Conservation (phyloP, 2,329 filamentous ascomycete species). For the Dothistroma septosporum region DNA sequence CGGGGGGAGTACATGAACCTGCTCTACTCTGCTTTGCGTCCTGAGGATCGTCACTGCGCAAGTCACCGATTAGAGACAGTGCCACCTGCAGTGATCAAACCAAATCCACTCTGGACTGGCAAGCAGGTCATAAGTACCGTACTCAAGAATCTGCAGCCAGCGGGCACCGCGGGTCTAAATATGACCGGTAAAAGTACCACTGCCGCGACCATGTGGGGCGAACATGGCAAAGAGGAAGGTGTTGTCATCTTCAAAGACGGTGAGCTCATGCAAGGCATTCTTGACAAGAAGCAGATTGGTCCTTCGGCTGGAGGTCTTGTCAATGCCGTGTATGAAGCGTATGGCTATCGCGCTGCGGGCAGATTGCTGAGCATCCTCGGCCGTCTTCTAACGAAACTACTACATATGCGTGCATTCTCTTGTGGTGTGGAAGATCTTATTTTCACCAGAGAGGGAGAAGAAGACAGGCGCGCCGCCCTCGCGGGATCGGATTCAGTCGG, state of each 20-base stretch:
- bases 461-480: slow-evolving; percentile 63
- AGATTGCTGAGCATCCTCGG: slow-evolving; percentile 86
- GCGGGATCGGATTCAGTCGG: slow-evolving; percentile 65
- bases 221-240: slow-evolving; percentile 58
- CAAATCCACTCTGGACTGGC: slow-evolving; percentile 80
- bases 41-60: slow-evolving; percentile 83
- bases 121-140: slow-evolving; percentile 95
- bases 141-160: slow-evolving; percentile 82
- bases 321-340: slow-evolving; percentile 88
- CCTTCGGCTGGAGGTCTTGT: slow-evolving; percentile 81
- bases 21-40: slow-evolving; percentile 83
- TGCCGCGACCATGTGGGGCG: slow-evolving; percentile 73
- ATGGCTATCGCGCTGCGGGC: slow-evolving; percentile 81
- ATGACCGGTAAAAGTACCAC: slow-evolving; percentile 77
- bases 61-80: slow-evolving; percentile 77
- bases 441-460: slow-evolving; percentile 75
- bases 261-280: slow-evolving; percentile 81
- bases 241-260: slow-evolving; percentile 79
- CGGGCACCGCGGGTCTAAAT: slow-evolving; percentile 69
- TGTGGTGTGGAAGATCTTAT: slow-evolving; percentile 96
- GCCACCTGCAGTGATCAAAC: slow-evolving; percentile 76
- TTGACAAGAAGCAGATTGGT: slow-evolving; percentile 94
- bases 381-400: slow-evolving; percentile 78
- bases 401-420: slow-evolving; percentile 92
- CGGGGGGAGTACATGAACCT: slow-evolving; percentile 86